These are phyloP conservation scores for Hypoxylon sp. DNA, from an alignment of 2,329 filamentous ascomycete genomes.

Conservation along the genomic window DNA sequence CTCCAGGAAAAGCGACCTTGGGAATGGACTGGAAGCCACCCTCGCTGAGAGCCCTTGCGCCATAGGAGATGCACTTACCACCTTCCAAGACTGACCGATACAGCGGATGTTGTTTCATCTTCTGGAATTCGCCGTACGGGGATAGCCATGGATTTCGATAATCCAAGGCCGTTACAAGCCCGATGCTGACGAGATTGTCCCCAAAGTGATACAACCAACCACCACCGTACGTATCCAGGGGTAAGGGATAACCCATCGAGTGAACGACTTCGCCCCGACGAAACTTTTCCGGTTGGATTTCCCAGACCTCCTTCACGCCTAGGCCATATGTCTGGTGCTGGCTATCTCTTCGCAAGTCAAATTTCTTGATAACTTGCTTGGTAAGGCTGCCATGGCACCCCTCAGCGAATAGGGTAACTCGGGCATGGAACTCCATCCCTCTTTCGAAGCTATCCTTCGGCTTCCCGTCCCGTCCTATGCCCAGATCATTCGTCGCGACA, in stretches of 20 bases:
- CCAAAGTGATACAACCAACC: slow-evolving; percentile 99
- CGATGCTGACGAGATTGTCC: slow-evolving; percentile 93
- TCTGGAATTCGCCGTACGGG: slow-evolving; percentile 96
- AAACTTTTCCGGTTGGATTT: slow-evolving; percentile 93
- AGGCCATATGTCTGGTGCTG: slow-evolving; percentile 96
- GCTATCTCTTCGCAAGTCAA: slow-evolving; percentile 87
- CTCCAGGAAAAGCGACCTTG: slow-evolving; percentile 95
- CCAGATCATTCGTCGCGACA: slow-evolving; percentile 95
- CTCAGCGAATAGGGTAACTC: slow-evolving; percentile 91
- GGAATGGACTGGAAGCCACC: slow-evolving; percentile 98
- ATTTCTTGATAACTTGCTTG: slow-evolving; percentile 96
- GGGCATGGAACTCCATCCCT: slow-evolving; percentile 97
- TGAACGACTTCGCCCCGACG: slow-evolving; percentile 86
- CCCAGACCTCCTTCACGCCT: slow-evolving; percentile 97
- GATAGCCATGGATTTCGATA: slow-evolving; percentile 97
- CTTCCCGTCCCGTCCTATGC: slow-evolving; percentile 82
- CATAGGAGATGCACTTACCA: slow-evolving; percentile 97
- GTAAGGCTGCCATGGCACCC: slow-evolving; percentile 95
- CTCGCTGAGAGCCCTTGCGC: slow-evolving; percentile 89
- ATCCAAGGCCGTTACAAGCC: slow-evolving; percentile 92
- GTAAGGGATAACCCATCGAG: slow-evolving; percentile 91
- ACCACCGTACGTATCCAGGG: slow-evolving; percentile 91
- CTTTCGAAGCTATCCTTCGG: slow-evolving; percentile 93
- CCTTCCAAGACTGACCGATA: slow-evolving; percentile 90
- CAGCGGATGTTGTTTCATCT: slow-evolving; percentile 97